A percentile compares a stretch with the other conserved stretches of the same genome.
Evolutionary conservation across 1,139 yeast genomes (phyloP).

Genomic region (Yamadazyma kanchanaburiensis): DNA sequence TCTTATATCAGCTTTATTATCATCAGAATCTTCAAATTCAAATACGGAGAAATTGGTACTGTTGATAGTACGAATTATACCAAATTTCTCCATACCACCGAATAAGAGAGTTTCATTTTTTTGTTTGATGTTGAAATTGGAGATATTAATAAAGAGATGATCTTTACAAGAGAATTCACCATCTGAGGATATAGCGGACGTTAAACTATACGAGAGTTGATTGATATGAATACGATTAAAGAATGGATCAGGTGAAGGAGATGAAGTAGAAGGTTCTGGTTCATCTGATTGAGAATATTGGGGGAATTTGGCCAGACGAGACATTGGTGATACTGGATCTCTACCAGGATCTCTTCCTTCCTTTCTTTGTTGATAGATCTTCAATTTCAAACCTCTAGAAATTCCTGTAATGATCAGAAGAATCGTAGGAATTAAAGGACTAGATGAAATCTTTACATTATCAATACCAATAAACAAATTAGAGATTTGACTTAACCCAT

Average conservation of each 20-base stretch:
- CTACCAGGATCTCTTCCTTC: conserved; percentile 4
- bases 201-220: conserved; percentile 35
- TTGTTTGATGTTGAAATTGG: conserved; percentile 38
- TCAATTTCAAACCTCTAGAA: conserved; percentile 28
- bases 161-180: conserved; percentile 37
- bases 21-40: conserved; percentile 11
- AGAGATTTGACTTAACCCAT: conserved; percentile 48
- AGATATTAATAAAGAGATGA: conserved; percentile 24
- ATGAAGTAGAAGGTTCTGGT: background rate
- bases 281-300: conserved; percentile 25
- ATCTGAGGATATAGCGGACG: conserved; percentile 37
- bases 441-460: conserved; percentile 38
- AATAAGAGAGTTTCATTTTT: conserved; percentile 37
- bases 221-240: conserved; percentile 34
- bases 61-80: conserved; percentile 16
- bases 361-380: conserved; percentile 27
- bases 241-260: conserved; percentile 10
- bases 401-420: conserved; percentile 29
- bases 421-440: conserved; percentile 35
- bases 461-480: conserved; percentile 48
- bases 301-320: conserved; percentile 20
- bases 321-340: conserved; percentile 1
- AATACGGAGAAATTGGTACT: conserved; percentile 18
- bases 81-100: conserved; percentile 45
- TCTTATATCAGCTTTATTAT: conserved; percentile 44